Evolutionary conservation across 192 early-diverging fungal species (phyloP).

Genomic region (Coemansia sp.): DNA sequence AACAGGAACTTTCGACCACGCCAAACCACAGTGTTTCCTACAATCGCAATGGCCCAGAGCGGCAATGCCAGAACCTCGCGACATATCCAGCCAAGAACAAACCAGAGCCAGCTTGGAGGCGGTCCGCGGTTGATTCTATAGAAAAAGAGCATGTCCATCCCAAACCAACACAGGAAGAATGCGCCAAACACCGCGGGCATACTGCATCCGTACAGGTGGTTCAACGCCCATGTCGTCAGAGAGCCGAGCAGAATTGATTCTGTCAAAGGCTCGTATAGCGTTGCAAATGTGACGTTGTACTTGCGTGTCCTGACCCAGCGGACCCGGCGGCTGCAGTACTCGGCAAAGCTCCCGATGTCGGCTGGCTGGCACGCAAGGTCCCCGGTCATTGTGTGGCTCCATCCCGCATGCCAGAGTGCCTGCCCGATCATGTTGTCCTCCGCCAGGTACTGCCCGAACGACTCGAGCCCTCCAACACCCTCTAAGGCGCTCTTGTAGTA

Average conservation of each 20-base stretch:
- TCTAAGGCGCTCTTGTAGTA: constrained; percentile 84
- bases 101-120: constrained; percentile 56
- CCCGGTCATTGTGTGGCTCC: constrained; percentile 80
- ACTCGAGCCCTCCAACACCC: constrained; percentile 72
- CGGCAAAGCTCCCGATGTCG: constrained; percentile 68
- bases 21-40: constrained; percentile 84
- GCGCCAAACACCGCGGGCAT: constrained; percentile 46
- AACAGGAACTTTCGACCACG: constrained; percentile 73
- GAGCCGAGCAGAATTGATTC: constrained; percentile 81
- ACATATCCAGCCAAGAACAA: constrained; percentile 69
- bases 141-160: constrained; percentile 60
- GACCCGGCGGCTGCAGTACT: constrained; percentile 81
- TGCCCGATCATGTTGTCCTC: constrained; percentile 96
- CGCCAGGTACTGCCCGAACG: constrained; percentile 89
- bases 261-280: constrained; percentile 88
- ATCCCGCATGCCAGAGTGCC: constrained; percentile 75
- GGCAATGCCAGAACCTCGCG: constrained; percentile 85
- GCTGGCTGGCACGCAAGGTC: constrained; percentile 86
- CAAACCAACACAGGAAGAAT: constrained; percentile 61
- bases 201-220: constrained; percentile 57
- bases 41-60: constrained; percentile 76
- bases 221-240: constrained; percentile 68
- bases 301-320: constrained; percentile 94
- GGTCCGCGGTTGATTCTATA: constrained; percentile 42
- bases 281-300: constrained; percentile 87